These are phyloP conservation scores for Pseudevernia furfuracea DNA, from an alignment of 495 filamentous ascomycete species.

Conservation along the genomic window DNA sequence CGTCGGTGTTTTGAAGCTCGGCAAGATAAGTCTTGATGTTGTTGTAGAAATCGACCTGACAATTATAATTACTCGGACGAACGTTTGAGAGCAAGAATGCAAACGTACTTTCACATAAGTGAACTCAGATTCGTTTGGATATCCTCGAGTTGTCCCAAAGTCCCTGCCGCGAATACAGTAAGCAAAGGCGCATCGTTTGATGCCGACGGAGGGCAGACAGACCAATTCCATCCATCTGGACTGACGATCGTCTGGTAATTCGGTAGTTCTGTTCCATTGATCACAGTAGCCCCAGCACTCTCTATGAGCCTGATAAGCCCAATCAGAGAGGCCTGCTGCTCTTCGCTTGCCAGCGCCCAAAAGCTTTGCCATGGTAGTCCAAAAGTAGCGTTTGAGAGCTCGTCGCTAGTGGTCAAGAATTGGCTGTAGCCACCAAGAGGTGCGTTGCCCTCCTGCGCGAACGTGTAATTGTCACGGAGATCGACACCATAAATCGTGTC, in stretches of 20 bases:
- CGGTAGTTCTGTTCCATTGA: constrained; percentile 64
- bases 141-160: constrained; percentile 54
- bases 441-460: constrained; percentile 46
- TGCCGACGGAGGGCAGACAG: background rate
- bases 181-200: background rate
- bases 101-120: constrained; percentile 48
- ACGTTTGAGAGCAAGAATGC: no score
- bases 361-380: constrained; percentile 64
- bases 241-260: constrained; percentile 52
- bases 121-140: constrained; percentile 62
- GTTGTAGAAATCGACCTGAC: constrained; percentile 63
- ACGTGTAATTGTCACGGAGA: constrained; percentile 50
- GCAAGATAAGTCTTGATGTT: constrained; percentile 59
- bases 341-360: constrained; percentile 50
- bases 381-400: constrained; percentile 55
- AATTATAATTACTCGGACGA: background rate
- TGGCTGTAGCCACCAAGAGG: constrained; percentile 48
- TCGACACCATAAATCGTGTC: constrained; percentile 61
- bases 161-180: constrained; percentile 31
- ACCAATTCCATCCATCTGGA: constrained; percentile 62
- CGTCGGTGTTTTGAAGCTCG: constrained; percentile 55
- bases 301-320: constrained; percentile 48
- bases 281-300: constrained; percentile 55
- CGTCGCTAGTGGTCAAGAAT: constrained; percentile 45
- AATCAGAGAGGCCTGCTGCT: constrained; percentile 46